Conservation (phyloP, 179 eudicot genomes). For the Drosera spatulata region DNA sequence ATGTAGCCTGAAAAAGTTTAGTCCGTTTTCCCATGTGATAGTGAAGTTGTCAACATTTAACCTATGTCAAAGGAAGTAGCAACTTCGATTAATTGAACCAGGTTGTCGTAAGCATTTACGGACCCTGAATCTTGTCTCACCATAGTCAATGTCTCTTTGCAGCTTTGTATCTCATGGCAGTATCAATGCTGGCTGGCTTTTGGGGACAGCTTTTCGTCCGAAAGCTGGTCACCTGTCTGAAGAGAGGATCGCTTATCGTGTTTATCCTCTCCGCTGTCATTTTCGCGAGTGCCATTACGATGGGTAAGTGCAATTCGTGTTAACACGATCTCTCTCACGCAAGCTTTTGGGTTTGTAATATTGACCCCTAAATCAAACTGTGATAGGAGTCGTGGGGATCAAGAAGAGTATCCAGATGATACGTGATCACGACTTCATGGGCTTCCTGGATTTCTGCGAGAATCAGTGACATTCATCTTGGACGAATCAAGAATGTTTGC, state of each 20-base stretch:
- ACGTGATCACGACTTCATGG: constrained; percentile 71
- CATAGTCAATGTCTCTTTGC: constrained; percentile 12
- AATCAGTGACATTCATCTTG: constrained; percentile 33
- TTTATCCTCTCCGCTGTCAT: constrained; percentile 93
- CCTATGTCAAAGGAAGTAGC: no score
- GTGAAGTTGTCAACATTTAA: no score
- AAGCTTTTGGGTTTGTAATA: neutral
- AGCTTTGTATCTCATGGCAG: constrained; percentile 72
- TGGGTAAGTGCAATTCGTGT: constrained; percentile 42
- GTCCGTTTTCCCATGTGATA: no score
- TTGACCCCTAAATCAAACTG: neutral
- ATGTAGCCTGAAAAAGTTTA: no score
- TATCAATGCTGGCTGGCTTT: constrained; percentile 84
- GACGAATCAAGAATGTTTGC: neutral
- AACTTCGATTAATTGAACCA: no score
- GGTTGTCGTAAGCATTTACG: no score
- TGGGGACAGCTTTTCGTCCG: constrained; percentile 90
- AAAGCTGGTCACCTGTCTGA: constrained; percentile 56
- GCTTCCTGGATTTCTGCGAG: constrained; percentile 72
- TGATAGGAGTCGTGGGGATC: constrained; percentile 64
- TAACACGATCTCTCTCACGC: neutral
- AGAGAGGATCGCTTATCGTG: constrained; percentile 79
- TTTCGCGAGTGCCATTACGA: constrained; percentile 81
- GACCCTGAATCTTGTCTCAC: no score
- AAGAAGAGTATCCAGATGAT: constrained; percentile 70